A percentile compares a stretch with the other conserved stretches of the same genome.
These are phyloP conservation scores for Fusarium sp. DNA, from an alignment of 2,329 filamentous ascomycete genomes.

Conservation along the genomic window DNA sequence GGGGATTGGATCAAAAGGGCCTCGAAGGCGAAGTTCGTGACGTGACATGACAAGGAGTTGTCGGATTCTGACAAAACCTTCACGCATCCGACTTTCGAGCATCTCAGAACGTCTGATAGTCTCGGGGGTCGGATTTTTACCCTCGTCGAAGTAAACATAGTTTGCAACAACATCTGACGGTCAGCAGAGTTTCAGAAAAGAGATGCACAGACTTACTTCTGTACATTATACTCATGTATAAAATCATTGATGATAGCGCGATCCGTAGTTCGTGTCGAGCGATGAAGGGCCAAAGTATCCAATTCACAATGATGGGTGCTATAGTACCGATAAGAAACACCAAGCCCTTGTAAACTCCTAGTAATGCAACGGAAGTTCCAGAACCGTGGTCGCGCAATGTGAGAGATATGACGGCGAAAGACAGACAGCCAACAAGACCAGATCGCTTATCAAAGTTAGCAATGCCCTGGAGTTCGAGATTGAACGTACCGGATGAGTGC, in stretches of 20 bases:
- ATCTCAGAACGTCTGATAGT: slow-evolving; percentile 67
- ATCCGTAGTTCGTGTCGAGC: slow-evolving; percentile 69
- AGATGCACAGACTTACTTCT: slow-evolving; percentile 52
- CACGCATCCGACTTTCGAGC: slow-evolving; percentile 68
- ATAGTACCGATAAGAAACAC: slow-evolving; percentile 66
- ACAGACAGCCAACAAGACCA: slow-evolving; percentile 67
- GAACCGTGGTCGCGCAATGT: slow-evolving; percentile 49
- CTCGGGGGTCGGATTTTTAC: slow-evolving; percentile 61
- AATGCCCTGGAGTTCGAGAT: background rate
- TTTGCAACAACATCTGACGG: slow-evolving; percentile 61
- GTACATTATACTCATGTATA: slow-evolving; percentile 69
- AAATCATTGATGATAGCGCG: slow-evolving; percentile 66
- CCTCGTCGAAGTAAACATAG: slow-evolving; percentile 70
- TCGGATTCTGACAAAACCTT: slow-evolving; percentile 69
- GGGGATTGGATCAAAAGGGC: slow-evolving; percentile 66
- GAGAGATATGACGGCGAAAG: slow-evolving; percentile 67
- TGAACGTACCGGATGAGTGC: slow-evolving; percentile 61
- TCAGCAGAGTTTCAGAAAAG: background rate
- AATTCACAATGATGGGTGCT: slow-evolving; percentile 66
- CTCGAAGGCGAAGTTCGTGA: slow-evolving; percentile 69
- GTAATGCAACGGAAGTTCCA: slow-evolving; percentile 51
- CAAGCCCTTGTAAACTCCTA: slow-evolving; percentile 61
- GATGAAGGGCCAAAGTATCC: slow-evolving; percentile 71
- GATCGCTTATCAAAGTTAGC: slow-evolving; percentile 56
- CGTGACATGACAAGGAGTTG: slow-evolving; percentile 67